These are phyloP conservation scores for Boletus semigastroideus DNA, from an alignment of 1,284 basidiomycete species.

Conservation along the genomic window DNA sequence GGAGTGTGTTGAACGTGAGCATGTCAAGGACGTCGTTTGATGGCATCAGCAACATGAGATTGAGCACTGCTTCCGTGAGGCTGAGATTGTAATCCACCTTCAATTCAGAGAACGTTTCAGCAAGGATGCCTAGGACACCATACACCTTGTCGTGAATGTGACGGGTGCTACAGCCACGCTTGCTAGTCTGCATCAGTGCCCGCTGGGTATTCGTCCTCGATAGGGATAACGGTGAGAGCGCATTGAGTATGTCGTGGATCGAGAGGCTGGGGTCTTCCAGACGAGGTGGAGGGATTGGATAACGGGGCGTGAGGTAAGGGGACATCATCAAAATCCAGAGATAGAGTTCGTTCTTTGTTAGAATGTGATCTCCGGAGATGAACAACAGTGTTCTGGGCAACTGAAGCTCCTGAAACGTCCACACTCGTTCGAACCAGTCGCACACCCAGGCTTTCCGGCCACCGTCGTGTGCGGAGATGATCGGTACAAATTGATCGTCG, in stretches of 20 bases:
- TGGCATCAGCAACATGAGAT: constrained; percentile 11
- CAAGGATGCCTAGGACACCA: constrained; percentile 8
- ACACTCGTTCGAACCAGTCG: constrained; percentile 6
- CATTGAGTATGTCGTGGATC: constrained; percentile 2
- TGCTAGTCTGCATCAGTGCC: constrained; percentile 1
- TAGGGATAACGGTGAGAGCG: neutral
- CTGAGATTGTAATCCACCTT: neutral
- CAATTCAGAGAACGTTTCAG: neutral
- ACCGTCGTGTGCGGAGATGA: neutral
- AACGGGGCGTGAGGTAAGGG: neutral
- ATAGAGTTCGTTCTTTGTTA: neutral
- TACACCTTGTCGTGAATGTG: constrained; percentile 6
- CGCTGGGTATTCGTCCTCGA: constrained; percentile 1
- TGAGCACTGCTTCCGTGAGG: neutral
- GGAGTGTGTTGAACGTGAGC: constrained; percentile 6
- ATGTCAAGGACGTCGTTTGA: constrained; percentile 8
- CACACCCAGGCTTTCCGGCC: constrained; percentile 6
- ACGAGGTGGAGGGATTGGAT: neutral
- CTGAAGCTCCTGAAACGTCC: constrained; percentile 7
- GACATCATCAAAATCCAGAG: constrained; percentile 4
- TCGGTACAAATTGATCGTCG: neutral
- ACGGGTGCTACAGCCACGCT: neutral
- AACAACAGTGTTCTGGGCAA: neutral
- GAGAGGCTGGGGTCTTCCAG: neutral
- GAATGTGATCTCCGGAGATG: constrained; percentile 1